Conservation (phyloP, 768 basidiomycete genomes). For the Amanita fuliginea region DNA sequence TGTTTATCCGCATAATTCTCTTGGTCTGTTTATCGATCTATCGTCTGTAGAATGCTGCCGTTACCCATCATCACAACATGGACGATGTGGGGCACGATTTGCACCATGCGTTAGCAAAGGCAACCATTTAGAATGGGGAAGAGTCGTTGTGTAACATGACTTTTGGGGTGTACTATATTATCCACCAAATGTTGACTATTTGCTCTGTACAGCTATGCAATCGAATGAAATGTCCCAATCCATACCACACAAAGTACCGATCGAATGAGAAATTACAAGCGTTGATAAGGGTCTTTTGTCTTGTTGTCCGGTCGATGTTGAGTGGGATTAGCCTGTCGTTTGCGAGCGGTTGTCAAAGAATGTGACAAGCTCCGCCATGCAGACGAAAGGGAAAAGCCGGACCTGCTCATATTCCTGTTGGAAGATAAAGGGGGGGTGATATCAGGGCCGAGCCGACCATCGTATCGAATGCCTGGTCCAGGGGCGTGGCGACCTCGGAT, state of each 20-base stretch:
- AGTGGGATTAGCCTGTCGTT: background rate
- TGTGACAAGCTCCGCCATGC: background rate
- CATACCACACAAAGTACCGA: background rate
- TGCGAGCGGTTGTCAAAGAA: conserved; percentile 1
- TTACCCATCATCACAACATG: conserved; percentile 6
- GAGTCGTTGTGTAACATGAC: no score
- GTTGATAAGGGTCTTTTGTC: background rate
- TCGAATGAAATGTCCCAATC: background rate
- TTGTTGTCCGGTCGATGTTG: background rate
- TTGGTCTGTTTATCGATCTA: background rate
- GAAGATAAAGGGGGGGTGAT: background rate
- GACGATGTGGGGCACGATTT: conserved; percentile 1
- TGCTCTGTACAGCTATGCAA: background rate
- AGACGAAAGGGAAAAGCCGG: conserved; percentile 4
- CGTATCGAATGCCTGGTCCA: background rate
- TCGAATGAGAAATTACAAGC: background rate
- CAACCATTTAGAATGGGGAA: conserved; percentile 4
- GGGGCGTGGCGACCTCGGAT: background rate
- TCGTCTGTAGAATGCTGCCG: background rate
- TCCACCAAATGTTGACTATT: background rate
- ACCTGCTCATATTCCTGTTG: background rate
- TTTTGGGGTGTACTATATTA: no score
- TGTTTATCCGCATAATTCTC: background rate
- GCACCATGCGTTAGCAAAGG: background rate
- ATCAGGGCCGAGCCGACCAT: background rate